Percentiles rank a stretch among this genome's conserved stretches.
Conservation (phyloP, 176 grass and related monocot species). For the Raddia distichophylla region DNA sequence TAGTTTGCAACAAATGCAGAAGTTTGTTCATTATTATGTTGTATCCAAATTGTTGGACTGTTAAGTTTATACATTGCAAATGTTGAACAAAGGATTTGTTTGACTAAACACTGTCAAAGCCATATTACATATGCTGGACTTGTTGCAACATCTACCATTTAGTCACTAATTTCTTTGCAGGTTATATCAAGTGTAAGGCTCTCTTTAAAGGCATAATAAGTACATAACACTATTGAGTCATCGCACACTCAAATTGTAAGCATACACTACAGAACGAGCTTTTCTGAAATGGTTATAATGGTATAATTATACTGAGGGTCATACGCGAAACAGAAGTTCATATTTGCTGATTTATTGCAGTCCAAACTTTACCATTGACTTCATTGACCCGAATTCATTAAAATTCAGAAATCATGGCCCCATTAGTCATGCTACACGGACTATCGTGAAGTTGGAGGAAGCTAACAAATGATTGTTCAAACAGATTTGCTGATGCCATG, state of each 20-base stretch:
- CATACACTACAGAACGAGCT: neutral
- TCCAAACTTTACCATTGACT: neutral
- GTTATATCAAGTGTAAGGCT: neutral
- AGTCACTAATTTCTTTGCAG: neutral
- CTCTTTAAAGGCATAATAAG: neutral
- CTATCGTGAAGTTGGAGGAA: neutral
- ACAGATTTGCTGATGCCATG: constrained; percentile 9
- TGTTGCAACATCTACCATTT: neutral
- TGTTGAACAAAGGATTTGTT: constrained; percentile 1
- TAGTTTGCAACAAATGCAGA: constrained; percentile 1
- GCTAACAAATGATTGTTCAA: neutral
- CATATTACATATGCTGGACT: neutral
- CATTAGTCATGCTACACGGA: neutral
- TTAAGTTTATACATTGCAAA: constrained; percentile 13
- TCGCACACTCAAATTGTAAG: neutral
- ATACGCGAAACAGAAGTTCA: neutral
- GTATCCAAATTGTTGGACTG: neutral
- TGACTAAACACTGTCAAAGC: neutral
- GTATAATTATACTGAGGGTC: neutral
- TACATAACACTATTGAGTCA: neutral
- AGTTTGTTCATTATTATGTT: neutral
- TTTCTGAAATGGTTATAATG: neutral
- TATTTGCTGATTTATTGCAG: neutral
- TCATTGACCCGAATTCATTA: neutral
- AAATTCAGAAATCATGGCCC: constrained; percentile 21